These are phyloP conservation scores for Agapanthus africanus DNA, from an alignment of 106 monocot species.

Conservation along the genomic window DNA sequence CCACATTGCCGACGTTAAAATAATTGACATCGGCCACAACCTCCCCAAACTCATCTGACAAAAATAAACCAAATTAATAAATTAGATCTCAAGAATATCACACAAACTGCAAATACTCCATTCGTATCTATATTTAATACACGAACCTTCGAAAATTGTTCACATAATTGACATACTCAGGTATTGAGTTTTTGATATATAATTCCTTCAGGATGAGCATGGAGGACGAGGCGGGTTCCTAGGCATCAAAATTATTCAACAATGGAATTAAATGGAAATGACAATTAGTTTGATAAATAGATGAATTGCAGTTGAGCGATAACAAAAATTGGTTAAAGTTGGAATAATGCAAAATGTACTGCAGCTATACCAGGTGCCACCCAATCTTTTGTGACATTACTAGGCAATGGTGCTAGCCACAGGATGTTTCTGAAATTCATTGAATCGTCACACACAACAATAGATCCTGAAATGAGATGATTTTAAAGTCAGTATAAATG, in stretches of 20 bases:
- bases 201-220: constrained; percentile 83
- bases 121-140: too few species aligned
- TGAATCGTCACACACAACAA: constrained; percentile 67
- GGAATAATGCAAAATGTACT: too few species aligned
- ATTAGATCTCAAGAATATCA: too few species aligned
- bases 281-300: too few species aligned
- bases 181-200: constrained; percentile 69
- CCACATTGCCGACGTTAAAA: constrained; percentile 37
- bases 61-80: too few species aligned
- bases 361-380: constrained; percentile 60
- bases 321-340: too few species aligned
- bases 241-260: too few species aligned
- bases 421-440: constrained; percentile 91
- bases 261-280: too few species aligned
- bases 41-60: constrained; percentile 87
- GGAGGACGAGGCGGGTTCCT: constrained; percentile 78
- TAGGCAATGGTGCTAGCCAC: constrained; percentile 90
- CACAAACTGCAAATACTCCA: too few species aligned
- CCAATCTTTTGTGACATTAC: constrained; percentile 62
- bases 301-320: too few species aligned
- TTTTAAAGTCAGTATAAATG: too few species aligned
- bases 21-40: constrained; percentile 82
- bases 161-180: constrained; percentile 78
- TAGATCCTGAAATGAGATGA: constrained; percentile 58
- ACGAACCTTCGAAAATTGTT: constrained; percentile 94